These are phyloP conservation scores for Lasiosphaeria miniovina DNA, from an alignment of 495 filamentous ascomycete species.

Conservation along the genomic window DNA sequence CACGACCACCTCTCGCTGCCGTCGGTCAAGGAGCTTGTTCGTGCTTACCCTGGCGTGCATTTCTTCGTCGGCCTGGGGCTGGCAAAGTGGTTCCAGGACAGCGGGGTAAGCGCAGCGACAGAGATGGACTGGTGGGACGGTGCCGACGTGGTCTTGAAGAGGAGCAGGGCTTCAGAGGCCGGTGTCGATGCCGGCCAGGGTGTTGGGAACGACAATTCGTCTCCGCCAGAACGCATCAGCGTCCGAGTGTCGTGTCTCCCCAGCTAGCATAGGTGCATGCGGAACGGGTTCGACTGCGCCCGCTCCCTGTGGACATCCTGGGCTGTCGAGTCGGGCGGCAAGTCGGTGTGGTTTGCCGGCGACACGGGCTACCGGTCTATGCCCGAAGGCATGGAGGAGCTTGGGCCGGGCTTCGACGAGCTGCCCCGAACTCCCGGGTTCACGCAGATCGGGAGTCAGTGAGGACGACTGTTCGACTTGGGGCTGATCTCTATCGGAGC, in stretches of 20 bases:
- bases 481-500: conserved; percentile 94
- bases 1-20: too few relatives aligned
- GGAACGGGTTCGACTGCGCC: conserved; percentile 63
- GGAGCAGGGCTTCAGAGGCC: conserved; percentile 11
- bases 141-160: conserved; percentile 62
- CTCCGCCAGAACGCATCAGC: conserved; percentile 48
- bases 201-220: too few relatives aligned
- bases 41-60: too few relatives aligned
- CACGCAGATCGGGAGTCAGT: conserved; percentile 72
- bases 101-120: conserved; percentile 46
- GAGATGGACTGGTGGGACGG: conserved; percentile 98
- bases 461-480: conserved; percentile 87
- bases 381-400: conserved; percentile 64
- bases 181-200: conserved; percentile 6
- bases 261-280: conserved; percentile 76
- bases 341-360: conserved; percentile 72
- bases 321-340: conserved; percentile 71
- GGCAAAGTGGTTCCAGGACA: too few relatives aligned
- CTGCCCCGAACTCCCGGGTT: conserved; percentile 84
- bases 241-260: conserved; percentile 79
- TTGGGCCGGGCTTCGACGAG: conserved; percentile 60
- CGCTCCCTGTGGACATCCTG: conserved; percentile 86
- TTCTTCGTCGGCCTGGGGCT: too few relatives aligned
- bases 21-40: too few relatives aligned
- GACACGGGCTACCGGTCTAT: conserved; percentile 83